phyloP scores from a whole-genome alignment of 2,329 filamentous ascomycete species.

The Beauveria rudraprayagi region DNA sequence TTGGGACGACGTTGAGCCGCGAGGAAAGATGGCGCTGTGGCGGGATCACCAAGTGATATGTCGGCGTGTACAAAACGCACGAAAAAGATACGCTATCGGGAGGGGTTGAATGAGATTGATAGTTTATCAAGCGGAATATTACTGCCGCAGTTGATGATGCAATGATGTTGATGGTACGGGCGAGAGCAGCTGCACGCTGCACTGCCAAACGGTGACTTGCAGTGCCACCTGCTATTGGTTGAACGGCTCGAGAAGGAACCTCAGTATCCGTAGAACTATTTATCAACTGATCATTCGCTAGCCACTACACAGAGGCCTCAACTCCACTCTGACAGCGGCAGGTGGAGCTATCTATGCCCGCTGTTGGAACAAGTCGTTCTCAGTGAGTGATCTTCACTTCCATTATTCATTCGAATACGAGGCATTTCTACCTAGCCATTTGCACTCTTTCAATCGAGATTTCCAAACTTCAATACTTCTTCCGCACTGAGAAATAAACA shows the following conservation, averaged over 20 bases:
- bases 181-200: background rate
- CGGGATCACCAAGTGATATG: background rate
- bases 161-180: background rate
- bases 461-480: background rate
- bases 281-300: background rate
- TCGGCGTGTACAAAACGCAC: background rate
- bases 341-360: conserved; percentile 1
- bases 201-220: background rate
- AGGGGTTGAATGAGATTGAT: background rate
- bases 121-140: background rate
- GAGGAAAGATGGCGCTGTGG: background rate
- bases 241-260: background rate
- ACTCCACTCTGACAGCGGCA: conserved; percentile 2
- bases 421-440: background rate
- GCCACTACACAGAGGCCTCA: background rate
- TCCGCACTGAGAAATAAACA: conserved; percentile 18
- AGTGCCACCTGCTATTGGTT: background rate
- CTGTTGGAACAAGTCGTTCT: background rate
- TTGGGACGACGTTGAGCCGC: background rate
- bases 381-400: background rate
- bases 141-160: background rate
- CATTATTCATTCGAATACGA: background rate
- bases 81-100: background rate
- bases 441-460: background rate
- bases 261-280: background rate